Evolutionary conservation across 805 yeast genomes (phyloP), one percentile per base, ranked within the genome.

Genomic region (Saccharomycopsis sp.): DNA sequence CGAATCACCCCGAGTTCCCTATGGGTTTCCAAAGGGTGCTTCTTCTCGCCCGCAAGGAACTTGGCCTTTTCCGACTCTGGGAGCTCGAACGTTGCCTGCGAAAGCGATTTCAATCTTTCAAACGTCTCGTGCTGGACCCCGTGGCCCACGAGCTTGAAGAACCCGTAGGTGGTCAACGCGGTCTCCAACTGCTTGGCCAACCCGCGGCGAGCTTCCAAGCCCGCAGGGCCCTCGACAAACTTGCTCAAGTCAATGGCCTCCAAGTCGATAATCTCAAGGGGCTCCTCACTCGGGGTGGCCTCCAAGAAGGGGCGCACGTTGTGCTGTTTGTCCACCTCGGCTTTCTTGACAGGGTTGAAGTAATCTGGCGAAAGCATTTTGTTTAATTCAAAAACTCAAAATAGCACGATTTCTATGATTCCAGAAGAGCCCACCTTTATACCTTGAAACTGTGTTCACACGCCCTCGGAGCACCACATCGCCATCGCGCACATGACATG

Each of bases 81-180:
- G 5, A 64, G 49, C 31, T 64, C 67, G 31, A 65, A 54, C 2
- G 67, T 53, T 1, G 65, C 56, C 48, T 67, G 73, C 1, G 68
- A 63, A 13, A 68, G 51, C 1, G 71, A 55, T 43, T 62, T 55
- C 32, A 67, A 48, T n/a, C 56, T 56, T 8, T 57, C 63, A 9
- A 68, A 48, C 9, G 52, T 49, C 16, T 57, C 63, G 9, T 45
- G 48, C 3, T 52, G 51, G 38, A 67, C 57, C 1, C 73, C 73
- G 45, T 64, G 70, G 45, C 66, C 66, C 8, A 55, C 50, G 16
- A 69, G 43, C 22, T 63, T 62, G 53, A 68, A 65, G 48, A 69
- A 69, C 1, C 74, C 74, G 40, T 62, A 60, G 1, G 65, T 60
- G 2, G 65, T 55, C 19, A 69, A 49, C 0, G 73, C 62, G 20